Percentiles rank a stretch among this genome's conserved stretches.
Evolutionary conservation across 2,329 filamentous ascomycete genomes (phyloP).

Genomic region (Ophiostoma piceae): DNA sequence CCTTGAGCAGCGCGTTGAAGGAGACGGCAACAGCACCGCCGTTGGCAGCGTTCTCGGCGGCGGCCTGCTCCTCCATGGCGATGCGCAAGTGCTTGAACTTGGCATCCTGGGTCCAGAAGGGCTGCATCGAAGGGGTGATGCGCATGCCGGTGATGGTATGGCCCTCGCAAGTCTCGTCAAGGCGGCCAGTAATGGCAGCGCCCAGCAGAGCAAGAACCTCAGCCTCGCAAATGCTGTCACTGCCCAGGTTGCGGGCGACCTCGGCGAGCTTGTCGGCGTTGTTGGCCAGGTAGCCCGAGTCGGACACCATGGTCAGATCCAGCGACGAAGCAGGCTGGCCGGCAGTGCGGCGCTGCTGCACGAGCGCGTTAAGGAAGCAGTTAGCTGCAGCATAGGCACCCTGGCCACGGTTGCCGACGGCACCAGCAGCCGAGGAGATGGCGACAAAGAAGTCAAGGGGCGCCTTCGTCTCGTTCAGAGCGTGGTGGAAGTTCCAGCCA

Average conservation of each 20-base stretch:
- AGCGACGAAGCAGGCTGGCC: slow-evolving; percentile 39
- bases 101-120: slow-evolving; percentile 20
- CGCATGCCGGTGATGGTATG: slow-evolving; percentile 21
- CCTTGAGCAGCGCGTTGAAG: slow-evolving; percentile 36
- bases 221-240: slow-evolving; percentile 20
- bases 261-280: slow-evolving; percentile 19
- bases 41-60: neutral
- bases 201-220: slow-evolving; percentile 23
- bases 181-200: slow-evolving; percentile 28
- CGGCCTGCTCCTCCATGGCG: slow-evolving; percentile 13
- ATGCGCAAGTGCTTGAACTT: slow-evolving; percentile 18
- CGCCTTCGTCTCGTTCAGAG: slow-evolving; percentile 23
- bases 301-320: slow-evolving; percentile 34
- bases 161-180: slow-evolving; percentile 12
- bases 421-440: slow-evolving; percentile 31
- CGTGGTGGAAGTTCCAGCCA: slow-evolving; percentile 33
- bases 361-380: slow-evolving; percentile 39
- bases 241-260: slow-evolving; percentile 21
- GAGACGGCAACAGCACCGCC: neutral
- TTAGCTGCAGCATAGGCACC: slow-evolving; percentile 41
- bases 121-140: slow-evolving; percentile 3
- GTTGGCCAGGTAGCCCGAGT: slow-evolving; percentile 28
- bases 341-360: slow-evolving; percentile 34
- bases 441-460: slow-evolving; percentile 33
- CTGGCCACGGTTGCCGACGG: slow-evolving; percentile 36